Base-by-base conservation (phyloP, 2,329 filamentous ascomycete genomes). In the Talaromyces sp. region DNA sequence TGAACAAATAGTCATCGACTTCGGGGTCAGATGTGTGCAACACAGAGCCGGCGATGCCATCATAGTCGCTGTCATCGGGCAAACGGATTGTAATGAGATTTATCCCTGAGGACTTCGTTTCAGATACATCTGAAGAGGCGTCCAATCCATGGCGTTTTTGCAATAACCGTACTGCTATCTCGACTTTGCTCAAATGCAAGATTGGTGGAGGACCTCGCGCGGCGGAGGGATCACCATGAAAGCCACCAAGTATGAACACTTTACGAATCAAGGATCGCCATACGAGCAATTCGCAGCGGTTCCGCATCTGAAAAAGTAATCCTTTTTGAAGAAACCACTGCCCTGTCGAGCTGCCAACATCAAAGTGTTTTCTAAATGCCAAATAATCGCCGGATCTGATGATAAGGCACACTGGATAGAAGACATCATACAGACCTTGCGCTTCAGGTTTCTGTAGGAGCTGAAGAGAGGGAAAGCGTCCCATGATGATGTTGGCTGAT, bases 221-320 rank as follows among this genome's bases (percentile, higher is more conserved):
- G 22, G 73, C 70, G 47, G 73, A 72, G 7, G 70, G 70, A 54
- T 79, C 82, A 1, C 89, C 89, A 47, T 87, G 86, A n/a, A 88
- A 84, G 68, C 93, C 95, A 16, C 87, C 90, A 13, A 95, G 82
- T 10, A 94, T 79, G 75, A 96, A 97, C 0, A 89, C 87, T 69
- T 88, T 89, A 35, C 93, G 87, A 19, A 90, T 86, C 7, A 98
- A 84, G 1, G 90, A 90, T 14, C 94, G 88, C 92, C 92, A 97
- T 13, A 96, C 86, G 2, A 96, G 82, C 1, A 92, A 87, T 64
- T 95, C 90, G 65, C 93, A 89, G 61, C 92, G 87, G 72, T 91
- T 91, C 3, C 87, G 84, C 11, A 97, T 82, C 14, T 90, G 87
- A 6, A 96, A 83, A 24, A 96, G 84, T 31, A 97, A 84, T 1